Evolutionary conservation across 176 grass and related monocot genomes (phyloP).

Genomic region (Areca catechu): DNA sequence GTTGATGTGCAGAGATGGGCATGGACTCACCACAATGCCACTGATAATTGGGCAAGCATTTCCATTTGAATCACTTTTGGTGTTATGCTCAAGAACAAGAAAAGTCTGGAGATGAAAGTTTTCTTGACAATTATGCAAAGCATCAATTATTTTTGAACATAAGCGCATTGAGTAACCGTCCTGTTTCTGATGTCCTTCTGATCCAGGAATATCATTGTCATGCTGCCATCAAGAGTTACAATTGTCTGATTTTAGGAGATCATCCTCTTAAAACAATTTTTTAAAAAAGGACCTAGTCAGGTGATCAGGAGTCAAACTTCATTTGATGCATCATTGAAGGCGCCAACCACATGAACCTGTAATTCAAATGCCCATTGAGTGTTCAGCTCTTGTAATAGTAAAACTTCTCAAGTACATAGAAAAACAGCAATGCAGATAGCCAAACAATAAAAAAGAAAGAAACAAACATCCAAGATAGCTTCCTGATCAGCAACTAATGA

Average conservation of each 20-base stretch:
- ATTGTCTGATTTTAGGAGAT: not conserved
- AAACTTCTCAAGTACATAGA: no score
- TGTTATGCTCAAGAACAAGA: constrained; percentile 73
- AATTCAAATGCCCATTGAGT: not conserved
- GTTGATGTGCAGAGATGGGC: constrained; percentile 17
- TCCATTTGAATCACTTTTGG: constrained; percentile 43
- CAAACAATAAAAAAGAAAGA: constrained; percentile 18
- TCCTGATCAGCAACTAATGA: constrained; percentile 51
- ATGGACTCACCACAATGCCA: constrained; percentile 63
- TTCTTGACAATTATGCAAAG: constrained; percentile 34
- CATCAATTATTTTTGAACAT: constrained; percentile 75
- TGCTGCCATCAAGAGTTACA: constrained; percentile 19
- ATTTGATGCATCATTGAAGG: constrained; percentile 60
- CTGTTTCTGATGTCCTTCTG: constrained; percentile 27
- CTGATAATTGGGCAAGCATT: constrained; percentile 52
- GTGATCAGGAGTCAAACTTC: constrained; percentile 33
- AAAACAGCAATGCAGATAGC: not conserved
- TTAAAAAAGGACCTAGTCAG: not conserved
- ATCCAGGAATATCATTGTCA: constrained; percentile 28
- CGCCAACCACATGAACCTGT: constrained; percentile 79
- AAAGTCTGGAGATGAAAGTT: constrained; percentile 55
- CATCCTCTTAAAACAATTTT: not conserved
- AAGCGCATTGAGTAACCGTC: constrained; percentile 62
- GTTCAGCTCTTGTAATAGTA: not conserved
- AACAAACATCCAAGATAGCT: constrained; percentile 74